Base-by-base conservation (phyloP, 257 asterid species). In the Lithospermum erythrorhizon region DNA sequence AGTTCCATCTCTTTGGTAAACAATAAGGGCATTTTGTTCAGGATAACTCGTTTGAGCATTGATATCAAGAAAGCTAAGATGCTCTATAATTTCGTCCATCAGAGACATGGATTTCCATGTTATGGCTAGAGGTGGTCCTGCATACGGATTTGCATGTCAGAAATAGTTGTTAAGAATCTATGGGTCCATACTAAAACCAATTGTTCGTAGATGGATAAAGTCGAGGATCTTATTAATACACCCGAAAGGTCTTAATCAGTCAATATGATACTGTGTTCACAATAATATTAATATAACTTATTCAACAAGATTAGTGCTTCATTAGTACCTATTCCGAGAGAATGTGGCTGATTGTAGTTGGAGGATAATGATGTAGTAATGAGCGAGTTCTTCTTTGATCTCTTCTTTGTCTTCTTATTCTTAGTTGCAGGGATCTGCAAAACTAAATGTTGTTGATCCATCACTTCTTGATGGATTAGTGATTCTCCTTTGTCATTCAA, bases 1-100 rank as follows among this genome's bases (percentile, higher is more conserved):
- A 59, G 79, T 80, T 52, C 95, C 94, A 68, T 73, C 76, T 66
- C 69, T 75, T 69, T 75, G 90, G 77, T 69, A 88, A 58, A 90
- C 86, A 72, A 86, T 90, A 59, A 91, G 83, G 70, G 89, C 79
- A 73, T 52, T 79, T 23, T 76, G 79, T 72, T 73, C 76, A 62
- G 70, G 76, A 65, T 67, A 71, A 70, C 64, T 66, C 63, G 27
- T 53, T 37, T 63, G 67, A 59, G 71, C 85, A 76, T 79, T 74
- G 61, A 87, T 76, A 67, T 80, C 77, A 24, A 87, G 84, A 48
- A 49, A 78, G 65, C 64, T 65, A 54, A 89, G 78, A 59, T 64
- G 83, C 61, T 82, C 84, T 35, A 72, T 63, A 61, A 86, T 67
- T 67, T 73, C 75, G 51, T 86, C 94, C 53, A 82, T 35, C 17